Conservation (phyloP, 169 alveolate genomes). For the Ichthyophthirius multifiliis region DNA sequence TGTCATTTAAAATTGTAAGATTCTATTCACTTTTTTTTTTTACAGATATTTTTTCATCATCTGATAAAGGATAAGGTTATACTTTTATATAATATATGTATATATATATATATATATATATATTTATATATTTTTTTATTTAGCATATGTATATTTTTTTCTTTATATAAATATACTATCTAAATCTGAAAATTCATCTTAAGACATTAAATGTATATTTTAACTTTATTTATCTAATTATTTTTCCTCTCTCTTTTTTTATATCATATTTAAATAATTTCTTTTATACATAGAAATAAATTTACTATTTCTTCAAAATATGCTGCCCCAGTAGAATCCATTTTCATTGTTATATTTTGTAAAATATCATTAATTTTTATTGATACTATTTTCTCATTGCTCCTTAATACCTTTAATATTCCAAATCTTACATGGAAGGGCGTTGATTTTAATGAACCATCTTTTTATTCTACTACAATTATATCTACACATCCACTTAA, state of each 20-base stretch:
- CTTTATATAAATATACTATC: not conserved
- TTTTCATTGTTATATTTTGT: slow-evolving; percentile 31
- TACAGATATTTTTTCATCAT: not conserved
- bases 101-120: not conserved
- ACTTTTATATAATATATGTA: not conserved
- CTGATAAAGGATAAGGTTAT: not conserved
- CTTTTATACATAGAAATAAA: not conserved
- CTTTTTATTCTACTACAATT: slow-evolving; percentile 62
- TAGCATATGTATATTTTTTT: not conserved
- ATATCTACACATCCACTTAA: slow-evolving; percentile 80
- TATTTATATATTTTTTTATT: no score
- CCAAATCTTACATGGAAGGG: slow-evolving; percentile 81
- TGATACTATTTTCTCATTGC: slow-evolving; percentile 56
- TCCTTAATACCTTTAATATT: slow-evolving; percentile 52
- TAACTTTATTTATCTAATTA: not conserved
- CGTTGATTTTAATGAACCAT: slow-evolving; percentile 57
- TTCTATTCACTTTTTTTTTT: not conserved
- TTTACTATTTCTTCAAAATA: slow-evolving; percentile 24
- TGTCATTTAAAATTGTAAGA: no score
- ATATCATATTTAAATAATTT: not conserved
- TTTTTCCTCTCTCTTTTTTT: slow-evolving; percentile 1
- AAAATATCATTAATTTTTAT: slow-evolving; percentile 37
- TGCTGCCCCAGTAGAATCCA: slow-evolving; percentile 56
- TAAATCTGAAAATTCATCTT: not conserved
- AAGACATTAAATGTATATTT: not conserved